Percentiles rank a stretch among this genome's conserved stretches.
These are phyloP conservation scores for Croton setiger DNA, from an alignment of 441 rosid genomes.

Conservation along the genomic window DNA sequence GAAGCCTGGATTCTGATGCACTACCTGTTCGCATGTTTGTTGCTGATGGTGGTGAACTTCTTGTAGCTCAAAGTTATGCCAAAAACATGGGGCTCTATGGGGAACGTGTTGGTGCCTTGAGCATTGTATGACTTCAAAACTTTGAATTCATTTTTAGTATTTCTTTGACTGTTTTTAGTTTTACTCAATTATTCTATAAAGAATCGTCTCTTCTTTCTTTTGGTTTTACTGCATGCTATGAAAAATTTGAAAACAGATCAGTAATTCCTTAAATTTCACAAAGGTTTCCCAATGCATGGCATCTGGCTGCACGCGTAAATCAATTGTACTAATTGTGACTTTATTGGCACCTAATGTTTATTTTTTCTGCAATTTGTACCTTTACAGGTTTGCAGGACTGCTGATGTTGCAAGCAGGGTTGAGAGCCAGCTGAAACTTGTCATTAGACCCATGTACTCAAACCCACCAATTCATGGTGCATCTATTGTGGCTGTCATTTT, in stretches of 20 bases:
- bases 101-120: conserved; percentile 92
- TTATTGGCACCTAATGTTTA: background rate
- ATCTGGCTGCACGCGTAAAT: background rate
- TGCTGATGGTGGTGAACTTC: conserved; percentile 91
- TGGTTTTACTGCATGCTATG: background rate
- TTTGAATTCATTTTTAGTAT: background rate
- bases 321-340: background rate
- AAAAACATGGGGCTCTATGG: conserved; percentile 99
- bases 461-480: conserved; percentile 94
- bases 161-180: too few relatives aligned
- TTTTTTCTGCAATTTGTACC: conserved; percentile 4
- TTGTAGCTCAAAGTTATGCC: conserved; percentile 88
- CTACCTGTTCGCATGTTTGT: conserved; percentile 81
- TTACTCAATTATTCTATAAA: background rate
- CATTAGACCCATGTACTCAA: conserved; percentile 93
- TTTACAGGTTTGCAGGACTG: conserved; percentile 73
- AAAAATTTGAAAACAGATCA: background rate
- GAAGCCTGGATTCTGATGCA: conserved; percentile 87
- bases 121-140: conserved; percentile 56
- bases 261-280: background rate
- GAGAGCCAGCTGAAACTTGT: conserved; percentile 92
- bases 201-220: background rate
- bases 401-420: conserved; percentile 77
- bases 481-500: conserved; percentile 76
- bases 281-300: conserved; percentile 1